phyloP scores from a whole-genome alignment of 2,329 filamentous ascomycete genomes.

The Penicillium sp. region DNA sequence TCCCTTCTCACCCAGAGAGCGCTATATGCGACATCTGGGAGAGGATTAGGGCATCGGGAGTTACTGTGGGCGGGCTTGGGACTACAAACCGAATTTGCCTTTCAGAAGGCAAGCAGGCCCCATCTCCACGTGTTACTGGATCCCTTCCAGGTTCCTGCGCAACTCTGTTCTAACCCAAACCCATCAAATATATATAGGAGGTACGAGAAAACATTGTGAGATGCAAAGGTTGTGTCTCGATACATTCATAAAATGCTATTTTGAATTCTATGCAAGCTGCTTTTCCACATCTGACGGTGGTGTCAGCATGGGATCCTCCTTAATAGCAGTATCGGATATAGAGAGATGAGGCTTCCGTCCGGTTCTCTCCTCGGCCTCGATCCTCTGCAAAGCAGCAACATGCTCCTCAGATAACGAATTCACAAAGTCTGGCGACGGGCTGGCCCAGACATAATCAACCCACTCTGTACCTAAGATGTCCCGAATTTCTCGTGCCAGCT shows the following conservation, averaged over 20 bases:
- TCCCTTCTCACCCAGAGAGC: conserved; percentile 38
- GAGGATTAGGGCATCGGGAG: conserved; percentile 20
- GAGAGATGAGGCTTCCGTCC: conserved; percentile 7
- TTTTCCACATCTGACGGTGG: conserved; percentile 33
- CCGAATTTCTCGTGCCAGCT: conserved; percentile 39
- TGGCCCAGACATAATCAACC: conserved; percentile 48
- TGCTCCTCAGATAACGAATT: conserved; percentile 35
- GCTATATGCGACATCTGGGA: conserved; percentile 40
- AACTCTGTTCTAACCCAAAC: not conserved
- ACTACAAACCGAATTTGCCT: not conserved
- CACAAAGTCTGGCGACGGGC: conserved; percentile 43
- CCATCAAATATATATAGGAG: not conserved
- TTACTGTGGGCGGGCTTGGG: not conserved
- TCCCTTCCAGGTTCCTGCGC: not conserved
- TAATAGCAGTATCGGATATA: not conserved
- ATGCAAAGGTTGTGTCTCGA: not conserved
- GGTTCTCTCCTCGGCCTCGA: conserved; percentile 9
- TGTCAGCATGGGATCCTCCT: conserved; percentile 24
- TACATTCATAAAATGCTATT: not conserved
- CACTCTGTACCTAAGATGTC: conserved; percentile 41
- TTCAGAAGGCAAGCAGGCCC: not conserved
- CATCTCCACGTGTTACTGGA: not conserved
- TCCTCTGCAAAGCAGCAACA: conserved; percentile 15
- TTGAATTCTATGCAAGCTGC: conserved; percentile 18
- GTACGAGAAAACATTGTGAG: not conserved